Evolutionary conservation across 1,284 basidiomycete species (phyloP), one percentile per base, ranked within the genome.

Genomic region (Cutaneotrichosporon dermatis): DNA sequence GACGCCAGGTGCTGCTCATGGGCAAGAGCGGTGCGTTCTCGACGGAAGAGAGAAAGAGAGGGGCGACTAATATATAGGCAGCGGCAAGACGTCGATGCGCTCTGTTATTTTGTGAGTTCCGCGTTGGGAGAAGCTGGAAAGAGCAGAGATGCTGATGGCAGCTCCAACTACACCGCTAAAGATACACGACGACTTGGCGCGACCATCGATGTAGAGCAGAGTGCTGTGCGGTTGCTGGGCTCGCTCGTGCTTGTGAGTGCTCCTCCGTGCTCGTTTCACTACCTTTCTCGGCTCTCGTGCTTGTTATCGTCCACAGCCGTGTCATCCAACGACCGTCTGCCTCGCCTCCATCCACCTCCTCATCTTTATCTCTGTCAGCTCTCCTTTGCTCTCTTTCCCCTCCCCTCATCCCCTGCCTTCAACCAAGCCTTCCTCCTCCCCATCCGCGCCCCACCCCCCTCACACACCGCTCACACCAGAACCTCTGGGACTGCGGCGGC

Each of bases 401-500:
- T 54, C 15, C 1, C 73, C 66, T 94, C 95, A 3, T 37, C 11
- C 36, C 53, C 12, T 16, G 6, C 42, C 7, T 16, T 44, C 15
- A n/a, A 41, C 13, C 25, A 25, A 25, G 25, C 25, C 25, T 25
- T 25, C 25, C 25, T 25, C 25, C 25, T 25, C 25, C 25, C 25
- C 25, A 25, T 25, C 25, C 25, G 25, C 25, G 25, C 25, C 25
- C 25, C 25, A 25, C 25, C 25, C 25, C 25, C 25, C 25, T 25
- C 25, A 25, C 25, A 25, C 25, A 25, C 12, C 25, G 40, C 57
- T 58, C 15, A 56, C 55, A 16, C 6, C 61, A 77, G 72, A 95
- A 96, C 74, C 83, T 99, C 11, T 98, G 95, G 94, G 96, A 99
- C 79, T 98, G 95, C 68, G 95, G 95, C 51, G 95, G 95, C 4